Evolutionary conservation across 139 green algal species (phyloP).

Genomic region (Auxenochlorella pyrenoidosa): DNA sequence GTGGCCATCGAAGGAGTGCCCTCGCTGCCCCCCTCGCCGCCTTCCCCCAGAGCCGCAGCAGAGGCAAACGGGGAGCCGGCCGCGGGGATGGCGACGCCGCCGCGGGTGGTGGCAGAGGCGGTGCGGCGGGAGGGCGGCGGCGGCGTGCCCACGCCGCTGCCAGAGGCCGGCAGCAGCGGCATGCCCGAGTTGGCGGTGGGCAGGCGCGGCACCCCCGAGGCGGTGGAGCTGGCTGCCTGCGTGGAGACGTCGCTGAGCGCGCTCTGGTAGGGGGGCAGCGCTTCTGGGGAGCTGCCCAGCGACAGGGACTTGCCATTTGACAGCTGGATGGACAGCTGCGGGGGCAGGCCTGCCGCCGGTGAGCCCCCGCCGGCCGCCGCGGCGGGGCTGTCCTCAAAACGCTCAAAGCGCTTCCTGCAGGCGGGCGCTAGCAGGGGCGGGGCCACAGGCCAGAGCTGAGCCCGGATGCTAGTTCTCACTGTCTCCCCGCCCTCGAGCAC

Average conservation of each 20-base stretch:
- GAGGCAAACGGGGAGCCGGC: not conserved
- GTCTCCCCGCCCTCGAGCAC: not conserved
- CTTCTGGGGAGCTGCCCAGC: not conserved
- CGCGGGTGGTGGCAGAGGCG: not conserved
- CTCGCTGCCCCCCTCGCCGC: not conserved
- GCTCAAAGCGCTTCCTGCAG: constrained; percentile 33
- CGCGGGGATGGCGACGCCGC: not conserved
- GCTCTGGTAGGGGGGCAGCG: not conserved
- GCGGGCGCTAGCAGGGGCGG: not conserved
- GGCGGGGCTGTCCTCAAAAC: constrained; percentile 17
- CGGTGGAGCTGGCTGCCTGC: not conserved
- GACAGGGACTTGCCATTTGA: constrained; percentile 11
- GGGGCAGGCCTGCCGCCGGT: not conserved
- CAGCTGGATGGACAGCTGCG: constrained; percentile 29
- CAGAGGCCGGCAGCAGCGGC: no score
- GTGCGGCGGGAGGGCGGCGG: not conserved
- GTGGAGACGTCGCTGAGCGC: constrained; percentile 25
- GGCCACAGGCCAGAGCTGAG: not conserved
- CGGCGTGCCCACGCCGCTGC: no score
- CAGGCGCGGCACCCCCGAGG: not conserved
- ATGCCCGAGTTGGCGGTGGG: not conserved
- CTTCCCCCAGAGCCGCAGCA: not conserved
- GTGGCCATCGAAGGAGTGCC: not conserved
- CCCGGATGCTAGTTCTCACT: not conserved
- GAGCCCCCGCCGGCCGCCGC: not conserved